Evolutionary conservation across 306 rosid species (phyloP), one percentile per base, ranked within the genome.

Genomic region (Rubus idaeus): DNA sequence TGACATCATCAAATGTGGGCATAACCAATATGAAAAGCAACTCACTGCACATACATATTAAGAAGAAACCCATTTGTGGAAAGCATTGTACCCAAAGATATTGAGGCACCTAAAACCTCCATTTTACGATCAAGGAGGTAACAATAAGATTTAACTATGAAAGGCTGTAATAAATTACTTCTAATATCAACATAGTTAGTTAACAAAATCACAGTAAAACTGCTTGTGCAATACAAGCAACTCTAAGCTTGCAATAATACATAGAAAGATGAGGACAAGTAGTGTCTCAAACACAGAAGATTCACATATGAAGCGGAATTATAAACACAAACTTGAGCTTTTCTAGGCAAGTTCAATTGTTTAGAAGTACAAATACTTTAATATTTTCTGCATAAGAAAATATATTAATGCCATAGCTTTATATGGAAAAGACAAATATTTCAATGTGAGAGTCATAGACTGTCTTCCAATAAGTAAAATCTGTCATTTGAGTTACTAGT

Each of bases 1-100:
- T 95, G 91, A 77, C 70, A 89, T 60, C 67, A 67, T 21, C 58
- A 51, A 84, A 86, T 68, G 56, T 74, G 82, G 16, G 58, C 76
- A 78, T 39, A 12, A 39, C 79, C 56, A 81, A 73, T 74, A 75
- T 81, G 10, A 57, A 73, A 71, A 39, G 40, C 42, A 78, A 68
- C 67, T 53, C 55, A 40, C 60, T 49, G 61, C 70, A 49, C 30
- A 23, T 37, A 75, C 11, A 68, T 46, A 16, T 18, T 73, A 26
- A 53, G 61, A n/a, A 39, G 61, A 20, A 41, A 80, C 63, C 41
- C 47, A 73, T 68, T 7, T 71, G 37, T 41, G 81, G 62, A 41
- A 13, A 68, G 69, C 71, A 76, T 63, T 44, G 56, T 30, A 65
- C 55, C 26, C 18, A 77, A 75, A 80, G 77, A 75, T 30, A 41